Percentiles rank a stretch among this genome's conserved stretches.
Conservation (phyloP, 139 green algal genomes). For the Desmodesmus armatus region DNA sequence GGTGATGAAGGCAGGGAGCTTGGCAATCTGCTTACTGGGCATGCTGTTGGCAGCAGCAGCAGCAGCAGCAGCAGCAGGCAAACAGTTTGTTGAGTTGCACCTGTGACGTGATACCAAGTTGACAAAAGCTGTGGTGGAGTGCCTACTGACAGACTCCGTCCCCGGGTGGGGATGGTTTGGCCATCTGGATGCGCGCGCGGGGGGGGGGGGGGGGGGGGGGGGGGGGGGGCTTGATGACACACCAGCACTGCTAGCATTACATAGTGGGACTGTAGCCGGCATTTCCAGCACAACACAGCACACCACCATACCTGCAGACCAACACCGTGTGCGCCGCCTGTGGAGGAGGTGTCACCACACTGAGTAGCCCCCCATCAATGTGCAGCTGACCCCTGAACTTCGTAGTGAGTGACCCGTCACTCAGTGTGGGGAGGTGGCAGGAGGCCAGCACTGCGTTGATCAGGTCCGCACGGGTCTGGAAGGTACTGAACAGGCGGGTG, state of each 20-base stretch:
- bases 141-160: too few species aligned
- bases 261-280: too few species aligned
- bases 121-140: too few species aligned
- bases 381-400: background rate
- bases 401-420: constrained; percentile 11
- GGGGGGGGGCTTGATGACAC: too few species aligned
- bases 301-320: constrained; percentile 29
- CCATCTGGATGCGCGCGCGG: too few species aligned
- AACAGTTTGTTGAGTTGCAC: too few species aligned
- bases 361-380: constrained; percentile 28
- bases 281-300: background rate
- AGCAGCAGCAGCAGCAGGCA: too few species aligned
- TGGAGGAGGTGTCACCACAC: constrained; percentile 15
- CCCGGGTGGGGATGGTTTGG: too few species aligned
- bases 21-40: background rate
- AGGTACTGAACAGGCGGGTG: constrained; percentile 7
- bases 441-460: constrained; percentile 3
- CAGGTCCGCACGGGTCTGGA: background rate
- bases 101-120: too few species aligned
- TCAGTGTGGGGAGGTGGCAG: constrained; percentile 22
- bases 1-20: background rate
- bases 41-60: too few species aligned
- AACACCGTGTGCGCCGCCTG: background rate
- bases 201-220: too few species aligned
- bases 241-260: too few species aligned